Evolutionary conservation across 1,284 basidiomycete genomes (phyloP), one percentile per base, ranked within the genome.

Genomic region (Coniferiporia weirii): DNA sequence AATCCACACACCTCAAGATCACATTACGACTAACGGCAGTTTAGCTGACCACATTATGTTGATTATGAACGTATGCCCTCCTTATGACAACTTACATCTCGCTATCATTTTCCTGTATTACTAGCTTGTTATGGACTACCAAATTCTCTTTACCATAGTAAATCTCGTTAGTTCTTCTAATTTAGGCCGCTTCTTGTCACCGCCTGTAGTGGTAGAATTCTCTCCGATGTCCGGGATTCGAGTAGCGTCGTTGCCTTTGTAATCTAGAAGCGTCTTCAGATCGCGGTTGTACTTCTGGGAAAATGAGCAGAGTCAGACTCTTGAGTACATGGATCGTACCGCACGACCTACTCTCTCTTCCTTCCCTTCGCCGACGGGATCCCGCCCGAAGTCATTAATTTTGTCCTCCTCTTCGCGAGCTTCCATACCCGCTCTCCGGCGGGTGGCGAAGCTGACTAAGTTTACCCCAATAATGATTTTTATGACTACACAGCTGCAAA

Each of bases 141-240:
- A 95, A 56, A 95, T 95, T 48, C 91, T 80, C 69, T 95, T 95
- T 43, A 95, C 89, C 93, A 96, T 96, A 20, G 93, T 95, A 76
- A 90, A 96, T 60, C 93, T 74, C 43, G 91, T 95, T 60, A 95
- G 79, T 66, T 95, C 92, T 69, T 95, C 92, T 60, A 96, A 71
- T 59, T 83, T 81, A 62, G 89, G 79, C 60, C 77, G 72, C 66
- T 78, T 85, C 72, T 83, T 77, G 34, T 66, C 73, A 40, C 70
- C 73, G 51, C 64, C 65, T 35, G 58, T 61, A 6, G 56, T 61
- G 2, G 73, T 67, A 58, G 72, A 74, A 46, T 77, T 78, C 69
- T 89, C 87, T 0, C 86, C 88, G 56, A 89, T 85, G 66, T 92
- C 90, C 12, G 85, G 79, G 8, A 85, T 80, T 9, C 77, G 78